phyloP scores from a whole-genome alignment of 2,329 filamentous ascomycete species.

The Calonectria naviculata region DNA sequence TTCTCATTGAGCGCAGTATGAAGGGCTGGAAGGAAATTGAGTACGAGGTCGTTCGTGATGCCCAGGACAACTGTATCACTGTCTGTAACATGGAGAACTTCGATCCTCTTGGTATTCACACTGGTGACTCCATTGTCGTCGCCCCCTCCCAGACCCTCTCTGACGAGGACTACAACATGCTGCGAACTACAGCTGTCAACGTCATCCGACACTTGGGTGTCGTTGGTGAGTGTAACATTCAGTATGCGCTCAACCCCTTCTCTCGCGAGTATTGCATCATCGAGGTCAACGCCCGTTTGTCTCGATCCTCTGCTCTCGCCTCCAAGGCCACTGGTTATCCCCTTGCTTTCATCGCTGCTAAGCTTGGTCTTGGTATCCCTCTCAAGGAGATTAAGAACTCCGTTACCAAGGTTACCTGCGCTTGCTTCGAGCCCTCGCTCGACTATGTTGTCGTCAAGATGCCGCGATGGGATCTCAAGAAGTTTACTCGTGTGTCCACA shows the following conservation, averaged over 20 bases:
- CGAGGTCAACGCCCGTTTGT: constrained; percentile 97
- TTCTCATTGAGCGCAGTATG: constrained; percentile 98
- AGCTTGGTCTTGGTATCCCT: constrained; percentile 93
- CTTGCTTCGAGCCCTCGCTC: constrained; percentile 97
- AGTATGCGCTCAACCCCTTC: constrained; percentile 96
- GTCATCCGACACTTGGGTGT: constrained; percentile 97
- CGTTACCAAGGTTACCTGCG: constrained; percentile 94
- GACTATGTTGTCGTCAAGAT: constrained; percentile 99
- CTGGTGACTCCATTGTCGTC: constrained; percentile 97
- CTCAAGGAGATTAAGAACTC: constrained; percentile 97
- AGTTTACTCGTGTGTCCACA: constrained; percentile 96
- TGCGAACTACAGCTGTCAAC: constrained; percentile 95
- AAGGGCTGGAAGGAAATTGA: constrained; percentile 99
- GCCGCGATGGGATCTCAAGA: constrained; percentile 98
- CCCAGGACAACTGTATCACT: constrained; percentile 97
- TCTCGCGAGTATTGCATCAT: constrained; percentile 99
- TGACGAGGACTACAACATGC: constrained; percentile 99
- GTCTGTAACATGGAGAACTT: constrained; percentile 99
- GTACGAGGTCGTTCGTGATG: constrained; percentile 97
- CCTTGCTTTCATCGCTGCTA: constrained; percentile 95
- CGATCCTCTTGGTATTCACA: constrained; percentile 97
- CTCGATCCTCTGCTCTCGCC: constrained; percentile 92
- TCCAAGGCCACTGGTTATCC: constrained; percentile 98
- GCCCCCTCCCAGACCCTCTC: constrained; percentile 96
- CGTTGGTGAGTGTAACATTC: constrained; percentile 98